phyloP scores from a whole-genome alignment of 192 early-diverging fungal genomes.

The Umbelopsis ramanniana region DNA sequence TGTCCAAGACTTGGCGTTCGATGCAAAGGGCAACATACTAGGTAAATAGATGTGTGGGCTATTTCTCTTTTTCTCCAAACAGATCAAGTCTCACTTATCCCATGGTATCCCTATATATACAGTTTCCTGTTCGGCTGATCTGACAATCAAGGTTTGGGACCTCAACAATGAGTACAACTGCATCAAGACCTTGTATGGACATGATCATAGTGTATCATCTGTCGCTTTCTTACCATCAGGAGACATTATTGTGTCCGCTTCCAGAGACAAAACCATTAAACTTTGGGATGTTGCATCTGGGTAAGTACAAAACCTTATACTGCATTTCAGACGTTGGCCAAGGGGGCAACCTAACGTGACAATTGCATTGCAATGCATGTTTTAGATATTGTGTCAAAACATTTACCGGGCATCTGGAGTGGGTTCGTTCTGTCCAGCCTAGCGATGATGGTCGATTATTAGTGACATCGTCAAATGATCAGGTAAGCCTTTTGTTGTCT shows the following conservation, averaged over 20 bases:
- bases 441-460: slow-evolving; percentile 74
- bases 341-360: no score
- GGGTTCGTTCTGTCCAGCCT: slow-evolving; percentile 80
- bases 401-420: slow-evolving; percentile 80
- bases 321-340: neutral
- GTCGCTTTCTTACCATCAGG: slow-evolving; percentile 75
- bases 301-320: slow-evolving; percentile 44
- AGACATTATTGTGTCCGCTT: slow-evolving; percentile 85
- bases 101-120: neutral
- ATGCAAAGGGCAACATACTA: slow-evolving; percentile 78
- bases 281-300: slow-evolving; percentile 87
- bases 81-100: slow-evolving; percentile 1
- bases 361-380: neutral
- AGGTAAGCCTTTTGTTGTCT: slow-evolving; percentile 50
- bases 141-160: slow-evolving; percentile 94
- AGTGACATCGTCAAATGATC: slow-evolving; percentile 84
- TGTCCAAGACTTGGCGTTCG: slow-evolving; percentile 89
- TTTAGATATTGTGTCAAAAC: slow-evolving; percentile 82
- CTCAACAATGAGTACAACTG: slow-evolving; percentile 82
- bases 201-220: slow-evolving; percentile 91
- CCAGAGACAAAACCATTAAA: slow-evolving; percentile 89
- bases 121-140: slow-evolving; percentile 91
- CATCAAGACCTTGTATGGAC: slow-evolving; percentile 84
- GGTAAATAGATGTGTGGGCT: slow-evolving; percentile 50
- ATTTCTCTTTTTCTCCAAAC: neutral